A percentile compares a stretch with the other conserved stretches of the same genome.
Evolutionary conservation across 352 stramenopile genomes (phyloP).

Genomic region (Blastocystis sp.): DNA sequence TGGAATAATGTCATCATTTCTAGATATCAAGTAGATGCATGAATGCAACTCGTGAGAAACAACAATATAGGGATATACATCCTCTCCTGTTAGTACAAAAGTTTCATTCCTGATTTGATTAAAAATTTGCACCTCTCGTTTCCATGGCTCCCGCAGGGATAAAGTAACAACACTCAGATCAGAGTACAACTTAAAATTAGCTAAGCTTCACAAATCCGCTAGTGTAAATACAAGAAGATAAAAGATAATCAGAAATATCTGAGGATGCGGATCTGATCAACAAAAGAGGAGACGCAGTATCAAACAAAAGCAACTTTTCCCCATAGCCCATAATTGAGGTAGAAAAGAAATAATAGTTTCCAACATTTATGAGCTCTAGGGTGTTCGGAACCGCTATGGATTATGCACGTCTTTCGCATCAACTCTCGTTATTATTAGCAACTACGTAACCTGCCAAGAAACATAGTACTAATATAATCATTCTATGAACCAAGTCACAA

Average conservation of each 20-base stretch:
- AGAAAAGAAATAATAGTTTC: neutral
- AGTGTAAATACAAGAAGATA: neutral
- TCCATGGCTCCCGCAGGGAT: neutral
- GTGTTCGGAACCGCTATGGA: neutral
- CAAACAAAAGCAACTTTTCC: neutral
- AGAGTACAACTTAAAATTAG: neutral
- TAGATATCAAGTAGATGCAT: neutral
- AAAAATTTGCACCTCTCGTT: neutral
- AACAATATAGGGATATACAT: neutral
- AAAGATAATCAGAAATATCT: neutral
- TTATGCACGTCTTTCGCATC: neutral
- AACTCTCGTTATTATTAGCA: neutral
- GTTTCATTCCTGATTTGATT: neutral
- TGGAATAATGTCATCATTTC: neutral
- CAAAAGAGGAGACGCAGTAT: neutral
- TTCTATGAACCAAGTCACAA: too few relatives aligned
- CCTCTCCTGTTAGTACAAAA: neutral
- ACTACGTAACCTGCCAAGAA: neutral
- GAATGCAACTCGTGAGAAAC: neutral
- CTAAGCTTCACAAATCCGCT: neutral
- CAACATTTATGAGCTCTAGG: neutral
- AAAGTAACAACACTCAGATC: neutral
- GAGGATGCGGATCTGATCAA: constrained; percentile 10
- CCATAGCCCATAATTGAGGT: neutral
- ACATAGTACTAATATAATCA: too few relatives aligned